Evolutionary conservation across 2,329 filamentous ascomycete genomes (phyloP), one percentile per base, ranked within the genome.

Genomic region (Botrytis tulipae): DNA sequence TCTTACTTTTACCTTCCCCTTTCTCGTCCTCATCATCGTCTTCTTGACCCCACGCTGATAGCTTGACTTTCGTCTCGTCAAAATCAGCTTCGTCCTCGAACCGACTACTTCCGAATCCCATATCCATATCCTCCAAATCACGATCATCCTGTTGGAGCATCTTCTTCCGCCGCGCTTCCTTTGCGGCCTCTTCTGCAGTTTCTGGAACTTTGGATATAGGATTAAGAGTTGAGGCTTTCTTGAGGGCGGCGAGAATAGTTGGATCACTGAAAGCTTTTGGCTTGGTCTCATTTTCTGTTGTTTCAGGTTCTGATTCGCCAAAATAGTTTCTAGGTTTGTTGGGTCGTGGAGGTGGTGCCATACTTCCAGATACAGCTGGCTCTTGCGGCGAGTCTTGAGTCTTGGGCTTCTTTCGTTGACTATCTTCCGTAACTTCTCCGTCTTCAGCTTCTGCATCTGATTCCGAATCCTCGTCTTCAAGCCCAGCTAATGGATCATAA

Each of bases 41-140:
- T 6, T 85, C 86, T 20, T 84, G 87, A 35, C 85, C 88, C 86
- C 93, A 93, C 78, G 89, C 84, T 57, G 89, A 90, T 72, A 95
- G 82, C 83, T 92, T 93, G 76, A 93, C 84, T 77, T 87, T 90
- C 61, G 85, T 86, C 80, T 83, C 84, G 59, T 94, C 93, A 76
- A 92, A 88, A 76, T 97, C 95, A 74, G 95, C 95, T 68, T 95
- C 94, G 79, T 98, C 96, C 71, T 93, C 94, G 79, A 93, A 91
- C 42, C 95, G 88, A 80, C 92, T 96, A 32, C 91, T 93, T 48
- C 96, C 96, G 80, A 99, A 98, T 74, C 95, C 95, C 86, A 98
- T 89, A 80, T 99, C 96, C 83, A 99, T 88, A 83, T 99, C 95
- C 73, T 95, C 91, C 66, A 94, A 90, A 81, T 98, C 95, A 66